Evolutionary conservation across 768 basidiomycete species (phyloP), one percentile per base, ranked within the genome.

Genomic region (Gymnopilus junonius): DNA sequence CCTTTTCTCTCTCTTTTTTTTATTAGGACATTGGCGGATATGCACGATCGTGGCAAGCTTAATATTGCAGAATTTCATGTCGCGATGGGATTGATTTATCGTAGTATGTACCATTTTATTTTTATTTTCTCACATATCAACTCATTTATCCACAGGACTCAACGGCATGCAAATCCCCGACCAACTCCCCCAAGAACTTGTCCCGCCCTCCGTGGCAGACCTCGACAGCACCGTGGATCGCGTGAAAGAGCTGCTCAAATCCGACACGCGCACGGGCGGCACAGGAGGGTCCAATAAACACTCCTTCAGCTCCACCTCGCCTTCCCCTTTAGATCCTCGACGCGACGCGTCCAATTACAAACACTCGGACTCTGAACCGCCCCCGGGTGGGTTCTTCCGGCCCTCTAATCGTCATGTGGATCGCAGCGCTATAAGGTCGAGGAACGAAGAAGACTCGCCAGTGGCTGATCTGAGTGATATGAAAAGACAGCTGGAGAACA

Each of bases 41-140:
- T 87, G 39, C 92, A 96, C 64, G 94, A 99, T 76, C 89, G 95
- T 23, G 97, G 97, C 23, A 97, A 95, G 75, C 86, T 99, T 51
- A 98, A 97, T 68, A 80, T 97, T 27, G 91, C 93, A 14, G 97
- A 99, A 74, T 99, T 99, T 74, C 95, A 99, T 73, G 93, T 98
- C 62, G 97, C 97, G 0, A 99, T 99, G 97, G 95, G 93, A 56
- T 81, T 99, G 58, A 99, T 99, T 71, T 98, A 95, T 77, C 89
- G 97, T 72, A 85, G 97, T 98, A 79, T 69, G 93, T 86, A 48
- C 27, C 25, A 21, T n/a, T 56, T 6, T 20, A 31, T 20, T 43
- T 27, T 8, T 48, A 35, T 23, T 34, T 55, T 32, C 37, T 37
- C 32, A 17, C 15, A 32, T 31, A 40, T 42, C 31, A 32, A 61